Conservation (phyloP, 169 alveolate genomes). For the Plasmodium adleri region DNA sequence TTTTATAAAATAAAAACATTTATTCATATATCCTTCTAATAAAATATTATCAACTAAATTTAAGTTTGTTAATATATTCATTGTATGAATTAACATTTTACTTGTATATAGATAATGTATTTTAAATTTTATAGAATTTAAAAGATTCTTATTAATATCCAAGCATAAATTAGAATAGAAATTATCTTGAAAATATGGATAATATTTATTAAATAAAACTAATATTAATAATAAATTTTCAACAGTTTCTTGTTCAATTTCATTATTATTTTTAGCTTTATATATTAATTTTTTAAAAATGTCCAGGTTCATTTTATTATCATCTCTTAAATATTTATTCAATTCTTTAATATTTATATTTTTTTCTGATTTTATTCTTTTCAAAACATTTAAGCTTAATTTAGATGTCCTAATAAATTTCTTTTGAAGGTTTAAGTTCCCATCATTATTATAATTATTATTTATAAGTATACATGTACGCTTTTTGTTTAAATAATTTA, state of each 20-base stretch:
- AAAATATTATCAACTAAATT: slow-evolving; percentile 36
- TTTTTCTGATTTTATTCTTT: background rate
- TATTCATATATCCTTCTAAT: slow-evolving; percentile 24
- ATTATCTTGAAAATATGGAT: slow-evolving; percentile 14
- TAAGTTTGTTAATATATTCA: slow-evolving; percentile 46
- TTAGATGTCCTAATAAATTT: background rate
- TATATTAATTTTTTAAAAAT: slow-evolving; percentile 28
- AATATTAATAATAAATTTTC: slow-evolving; percentile 41
- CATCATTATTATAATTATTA: background rate
- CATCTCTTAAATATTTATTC: slow-evolving; percentile 6
- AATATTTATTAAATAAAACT: slow-evolving; percentile 33
- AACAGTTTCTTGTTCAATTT: slow-evolving; percentile 15
- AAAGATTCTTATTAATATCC: slow-evolving; percentile 6
- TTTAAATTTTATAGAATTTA: slow-evolving; percentile 31
- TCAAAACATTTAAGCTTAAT: background rate
- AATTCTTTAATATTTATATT: slow-evolving; percentile 4
- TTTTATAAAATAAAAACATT: slow-evolving; percentile 31
- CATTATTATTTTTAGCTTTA: slow-evolving; percentile 1
- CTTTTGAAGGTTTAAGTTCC: background rate
- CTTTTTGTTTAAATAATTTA: background rate
- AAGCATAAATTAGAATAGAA: background rate
- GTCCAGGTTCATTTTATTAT: slow-evolving; percentile 22
- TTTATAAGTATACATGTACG: background rate
- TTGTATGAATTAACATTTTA: slow-evolving; percentile 55
- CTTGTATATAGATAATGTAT: slow-evolving; percentile 67